Evolutionary conservation across 495 filamentous ascomycete genomes (phyloP).

Genomic region (Penicillium coprophilum): DNA sequence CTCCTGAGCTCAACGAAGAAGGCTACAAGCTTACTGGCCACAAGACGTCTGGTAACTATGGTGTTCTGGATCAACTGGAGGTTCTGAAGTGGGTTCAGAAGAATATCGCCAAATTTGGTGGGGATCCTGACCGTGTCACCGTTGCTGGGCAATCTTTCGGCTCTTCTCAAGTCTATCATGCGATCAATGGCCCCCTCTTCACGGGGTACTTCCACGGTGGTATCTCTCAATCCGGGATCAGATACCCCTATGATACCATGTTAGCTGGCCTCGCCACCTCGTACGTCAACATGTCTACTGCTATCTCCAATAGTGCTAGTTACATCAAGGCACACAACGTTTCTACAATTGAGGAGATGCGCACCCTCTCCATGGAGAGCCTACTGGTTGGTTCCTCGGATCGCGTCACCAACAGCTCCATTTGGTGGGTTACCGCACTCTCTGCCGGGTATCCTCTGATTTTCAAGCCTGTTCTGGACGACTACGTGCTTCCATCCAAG

Average conservation of each 20-base stretch:
- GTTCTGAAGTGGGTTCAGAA: conserved; percentile 54
- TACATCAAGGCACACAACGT: conserved; percentile 30
- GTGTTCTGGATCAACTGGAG: conserved; percentile 24
- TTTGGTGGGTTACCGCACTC: conserved; percentile 31
- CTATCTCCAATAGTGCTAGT: conserved; percentile 21
- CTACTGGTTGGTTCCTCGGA: conserved; percentile 24
- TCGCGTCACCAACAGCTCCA: conserved; percentile 24
- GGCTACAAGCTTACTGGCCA: conserved; percentile 27
- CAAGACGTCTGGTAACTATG: conserved; percentile 48
- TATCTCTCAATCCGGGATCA: conserved; percentile 31
- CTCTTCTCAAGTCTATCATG: conserved; percentile 45
- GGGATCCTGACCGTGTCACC: conserved; percentile 52
- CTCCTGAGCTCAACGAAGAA: conserved; percentile 50
- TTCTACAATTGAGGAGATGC: conserved; percentile 27
- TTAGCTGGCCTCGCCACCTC: conserved; percentile 29
- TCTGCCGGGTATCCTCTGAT: conserved; percentile 27
- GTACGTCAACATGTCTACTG: conserved; percentile 29
- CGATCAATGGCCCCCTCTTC: conserved; percentile 32
- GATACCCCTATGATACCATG: conserved; percentile 32
- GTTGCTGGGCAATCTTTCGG: conserved; percentile 44
- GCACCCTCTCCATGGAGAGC: conserved; percentile 26
- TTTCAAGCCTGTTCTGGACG: conserved; percentile 34
- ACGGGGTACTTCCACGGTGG: conserved; percentile 30
- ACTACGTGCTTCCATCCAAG: conserved; percentile 28
- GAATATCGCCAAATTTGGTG: conserved; percentile 59